Percentiles rank a stretch among this genome's conserved stretches.
phyloP scores from a whole-genome alignment of 441 rosid species.

The Jatropha multifida region DNA sequence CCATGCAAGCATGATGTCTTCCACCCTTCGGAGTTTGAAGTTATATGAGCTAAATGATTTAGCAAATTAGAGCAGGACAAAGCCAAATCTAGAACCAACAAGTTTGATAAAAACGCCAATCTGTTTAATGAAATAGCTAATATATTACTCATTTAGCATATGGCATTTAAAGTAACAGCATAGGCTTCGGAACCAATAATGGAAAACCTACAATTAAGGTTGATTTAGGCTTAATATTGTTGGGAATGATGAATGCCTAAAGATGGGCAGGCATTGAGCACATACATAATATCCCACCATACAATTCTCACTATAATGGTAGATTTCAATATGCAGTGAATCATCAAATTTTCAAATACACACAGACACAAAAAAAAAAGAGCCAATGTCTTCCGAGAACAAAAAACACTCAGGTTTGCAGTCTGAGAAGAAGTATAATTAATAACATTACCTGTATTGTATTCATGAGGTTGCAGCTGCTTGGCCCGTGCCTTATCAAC shows the following conservation, averaged over 20 bases:
- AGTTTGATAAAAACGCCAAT: neutral
- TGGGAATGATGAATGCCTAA: neutral
- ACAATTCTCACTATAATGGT: neutral
- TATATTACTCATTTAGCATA: neutral
- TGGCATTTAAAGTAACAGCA: neutral
- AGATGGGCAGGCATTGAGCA: neutral
- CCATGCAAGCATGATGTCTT: neutral
- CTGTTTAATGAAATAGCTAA: neutral
- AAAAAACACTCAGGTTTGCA: neutral
- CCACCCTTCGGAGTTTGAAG: neutral
- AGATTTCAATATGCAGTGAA: neutral
- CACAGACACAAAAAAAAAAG: neutral
- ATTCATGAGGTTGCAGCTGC: conserved; percentile 94
- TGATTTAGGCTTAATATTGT: neutral
- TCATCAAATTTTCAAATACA: neutral
- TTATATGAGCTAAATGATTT: neutral
- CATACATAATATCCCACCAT: neutral
- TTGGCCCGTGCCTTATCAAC: conserved; percentile 94
- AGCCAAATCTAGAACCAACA: neutral
- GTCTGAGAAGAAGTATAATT: neutral
- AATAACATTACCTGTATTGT: conserved; percentile 60
- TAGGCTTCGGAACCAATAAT: neutral
- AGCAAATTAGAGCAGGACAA: neutral
- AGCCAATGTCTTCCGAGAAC: neutral
- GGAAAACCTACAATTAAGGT: neutral